These are phyloP conservation scores for Hansenula sp. DNA, from an alignment of 1,139 yeast genomes.

Conservation along the genomic window DNA sequence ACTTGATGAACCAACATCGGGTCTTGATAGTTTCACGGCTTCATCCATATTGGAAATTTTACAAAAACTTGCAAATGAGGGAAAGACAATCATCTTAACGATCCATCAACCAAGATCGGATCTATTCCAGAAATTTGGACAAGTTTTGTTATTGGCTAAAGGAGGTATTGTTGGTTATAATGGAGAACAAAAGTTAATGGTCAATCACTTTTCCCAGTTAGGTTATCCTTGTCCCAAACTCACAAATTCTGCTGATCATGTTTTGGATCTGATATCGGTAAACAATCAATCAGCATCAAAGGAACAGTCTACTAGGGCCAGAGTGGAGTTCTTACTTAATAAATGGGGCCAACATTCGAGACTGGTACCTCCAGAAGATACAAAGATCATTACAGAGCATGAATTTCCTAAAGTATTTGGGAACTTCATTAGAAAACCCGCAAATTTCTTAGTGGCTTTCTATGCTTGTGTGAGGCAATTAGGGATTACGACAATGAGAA, in stretches of 20 bases:
- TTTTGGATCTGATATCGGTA: conserved; percentile 62
- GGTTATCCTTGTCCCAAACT: conserved; percentile 56
- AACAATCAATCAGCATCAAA: conserved; percentile 29
- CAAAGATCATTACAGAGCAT: conserved; percentile 1
- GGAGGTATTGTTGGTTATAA: conserved; percentile 64
- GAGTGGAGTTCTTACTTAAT: conserved; percentile 26
- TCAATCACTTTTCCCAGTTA: conserved; percentile 39
- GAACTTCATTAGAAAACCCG: conserved; percentile 22
- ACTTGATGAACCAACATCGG: conserved; percentile 88
- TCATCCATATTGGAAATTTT: conserved; percentile 63
- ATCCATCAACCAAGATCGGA: conserved; percentile 87
- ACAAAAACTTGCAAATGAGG: conserved; percentile 53
- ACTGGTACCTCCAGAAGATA: background rate
- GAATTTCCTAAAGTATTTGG: conserved; percentile 12
- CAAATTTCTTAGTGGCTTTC: conserved; percentile 32
- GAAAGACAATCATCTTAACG: conserved; percentile 73
- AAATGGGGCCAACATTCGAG: conserved; percentile 20
- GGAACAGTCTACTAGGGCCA: conserved; percentile 33
- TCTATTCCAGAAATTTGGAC: conserved; percentile 60
- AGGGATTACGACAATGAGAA: conserved; percentile 22
- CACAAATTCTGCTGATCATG: conserved; percentile 69
- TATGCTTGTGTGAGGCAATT: conserved; percentile 19
- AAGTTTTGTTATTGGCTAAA: conserved; percentile 62
- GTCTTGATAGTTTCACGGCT: conserved; percentile 80
- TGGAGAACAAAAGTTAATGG: conserved; percentile 41